Evolutionary conservation across 78 protist genomes (phyloP), one percentile per base, ranked within the genome.

Genomic region (Dictyostelium firmibasis): DNA sequence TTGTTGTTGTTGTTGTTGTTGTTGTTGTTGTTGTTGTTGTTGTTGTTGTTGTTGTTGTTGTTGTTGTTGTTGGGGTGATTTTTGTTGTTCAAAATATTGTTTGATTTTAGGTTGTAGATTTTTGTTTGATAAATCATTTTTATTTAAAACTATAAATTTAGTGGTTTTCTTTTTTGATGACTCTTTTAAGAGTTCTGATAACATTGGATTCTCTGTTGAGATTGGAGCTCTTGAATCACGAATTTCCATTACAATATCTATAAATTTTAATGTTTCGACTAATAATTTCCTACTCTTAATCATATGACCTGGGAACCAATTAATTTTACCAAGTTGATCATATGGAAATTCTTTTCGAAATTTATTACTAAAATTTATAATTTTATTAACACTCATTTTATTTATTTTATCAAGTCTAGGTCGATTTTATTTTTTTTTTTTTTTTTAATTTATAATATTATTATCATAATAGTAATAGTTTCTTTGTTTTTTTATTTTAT

Each of bases 241-340:
- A 64, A 94, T 47, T 60, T 94, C 96, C 13, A 94, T 14, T 6
- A 94, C 93, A 7, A 89, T 81, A 69, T 94, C 93, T 10, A 94
- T 81, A 47, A 64, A 62, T 74, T 78, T 86, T 50, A 94, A 29
- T 9, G 50, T 77, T 3, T 84, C 93, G 18, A 13, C 67, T 10
- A 94, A 35, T 29, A 79, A 60, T 33, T 53, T 77, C 25, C 91
- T 81, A 35, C 79, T 84, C 9, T 94, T 94, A 10, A 81, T 79
- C 96, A 94, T 94, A 50, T 94, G 96, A 27, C 94, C 94, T n/a
- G 96, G 96, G 35, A 84, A 94, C 96, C 96, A 94, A 77, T 85
- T 94, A 10, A 94, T 86, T 50, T 44, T 60, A 4, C 93, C 96
- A 57, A 57, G 67, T 57, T 57, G 23, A 11, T 64, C 60, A 81